Evolutionary conservation across 2,329 filamentous ascomycete species (phyloP), one percentile per base, ranked within the genome.

Genomic region (Alternaria panax): DNA sequence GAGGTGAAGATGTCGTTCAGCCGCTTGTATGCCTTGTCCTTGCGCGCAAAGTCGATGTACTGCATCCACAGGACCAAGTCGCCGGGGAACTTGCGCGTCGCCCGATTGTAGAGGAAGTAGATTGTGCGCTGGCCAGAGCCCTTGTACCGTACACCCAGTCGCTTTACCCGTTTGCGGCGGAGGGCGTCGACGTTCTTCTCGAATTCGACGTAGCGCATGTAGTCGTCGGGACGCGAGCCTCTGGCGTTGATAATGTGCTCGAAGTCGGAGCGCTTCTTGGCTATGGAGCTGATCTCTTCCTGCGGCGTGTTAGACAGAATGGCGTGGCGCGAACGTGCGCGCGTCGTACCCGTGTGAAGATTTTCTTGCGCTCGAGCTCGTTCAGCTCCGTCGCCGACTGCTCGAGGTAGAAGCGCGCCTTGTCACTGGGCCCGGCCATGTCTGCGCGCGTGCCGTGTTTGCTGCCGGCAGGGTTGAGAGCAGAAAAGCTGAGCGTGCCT

Each of bases 321-420:
- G 48, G 24, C 14, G 7, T 45, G 53, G 46, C 27, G 51, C 47
- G 28, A 24, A 43, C 7, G 40, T 36, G 14, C 11, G 25, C 14
- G 12, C 16, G 25, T 34, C 79, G 32, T 78, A 91, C 91, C 82
- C 90, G 89, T 62, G 86, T 87, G 81, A 99, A 99, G 69, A 99
- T 91, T 70, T 92, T 90, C 79, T 97, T 97, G 66, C 92, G 87
- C 79, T 96, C 91, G 78, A 92, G 96, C 72, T 97, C 93, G 64
- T 93, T 92, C 57, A 99, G 86, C 78, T 98, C 93, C 16, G 93
- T 92, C 42, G 97, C 92, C 2, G 91, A 90, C 69, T 94, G 90
- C 82, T 99, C 95, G 65, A 98, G 86, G 79, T 92, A 97, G 80
- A 94, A 98, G 59, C 94, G 92, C 56, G 94, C 95, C 80, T 97